Evolutionary conservation across 176 grass and related monocot genomes (phyloP).

Genomic region (Thinopyrum elongatum): DNA sequence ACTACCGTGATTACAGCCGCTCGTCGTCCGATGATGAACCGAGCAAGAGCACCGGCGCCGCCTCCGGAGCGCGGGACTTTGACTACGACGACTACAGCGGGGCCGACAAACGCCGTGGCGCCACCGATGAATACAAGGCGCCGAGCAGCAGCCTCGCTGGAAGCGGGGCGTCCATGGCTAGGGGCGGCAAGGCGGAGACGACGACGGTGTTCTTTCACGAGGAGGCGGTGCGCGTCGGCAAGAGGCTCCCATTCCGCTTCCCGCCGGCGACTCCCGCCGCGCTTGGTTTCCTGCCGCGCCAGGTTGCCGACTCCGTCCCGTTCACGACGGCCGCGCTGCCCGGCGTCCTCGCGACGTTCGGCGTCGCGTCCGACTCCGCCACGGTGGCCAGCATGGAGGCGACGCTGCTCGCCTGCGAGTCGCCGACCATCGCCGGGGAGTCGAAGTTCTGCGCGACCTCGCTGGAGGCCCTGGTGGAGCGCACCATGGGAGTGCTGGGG

Average conservation of each 20-base stretch:
- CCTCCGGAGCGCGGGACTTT: neutral
- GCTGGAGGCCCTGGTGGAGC: constrained; percentile 40
- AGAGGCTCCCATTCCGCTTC: constrained; percentile 34
- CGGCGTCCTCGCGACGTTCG: neutral
- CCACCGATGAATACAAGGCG: neutral
- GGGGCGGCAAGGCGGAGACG: neutral
- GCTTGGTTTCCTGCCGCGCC: constrained; percentile 33
- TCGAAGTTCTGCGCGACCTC: constrained; percentile 48
- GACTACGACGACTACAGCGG: neutral
- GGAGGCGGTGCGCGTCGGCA: constrained; percentile 43
- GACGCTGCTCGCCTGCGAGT: constrained; percentile 37
- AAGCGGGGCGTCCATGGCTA: no score
- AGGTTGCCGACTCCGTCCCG: constrained; percentile 25
- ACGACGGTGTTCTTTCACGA: constrained; percentile 53
- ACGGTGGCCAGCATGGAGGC: constrained; percentile 2
- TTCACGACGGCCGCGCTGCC: constrained; percentile 32
- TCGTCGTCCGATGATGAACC: neutral
- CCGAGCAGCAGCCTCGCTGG: no score
- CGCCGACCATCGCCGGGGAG: neutral
- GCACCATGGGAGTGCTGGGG: constrained; percentile 30
- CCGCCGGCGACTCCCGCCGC: neutral
- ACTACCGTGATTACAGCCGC: constrained; percentile 26
- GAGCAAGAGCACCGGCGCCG: neutral
- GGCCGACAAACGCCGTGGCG: neutral
- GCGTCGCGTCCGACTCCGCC: neutral